Conservation (phyloP, 176 grass and related monocot genomes). For the Phragmites australis region DNA sequence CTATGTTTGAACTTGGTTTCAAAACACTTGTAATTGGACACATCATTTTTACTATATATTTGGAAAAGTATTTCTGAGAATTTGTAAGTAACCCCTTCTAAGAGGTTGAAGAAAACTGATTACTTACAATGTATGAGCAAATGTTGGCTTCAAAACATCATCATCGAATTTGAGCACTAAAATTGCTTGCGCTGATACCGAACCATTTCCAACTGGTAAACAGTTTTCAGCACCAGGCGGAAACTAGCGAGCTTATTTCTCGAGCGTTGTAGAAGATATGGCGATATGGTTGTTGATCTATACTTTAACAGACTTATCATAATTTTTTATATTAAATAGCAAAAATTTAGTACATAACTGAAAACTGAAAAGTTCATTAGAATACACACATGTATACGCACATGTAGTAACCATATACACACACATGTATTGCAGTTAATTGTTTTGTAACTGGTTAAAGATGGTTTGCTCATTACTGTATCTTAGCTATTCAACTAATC, state of each 20-base stretch:
- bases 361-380: not conserved
- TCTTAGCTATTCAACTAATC: constrained; percentile 29
- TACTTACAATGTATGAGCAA: not conserved
- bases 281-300: not conserved
- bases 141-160: not conserved
- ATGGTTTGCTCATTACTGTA: constrained; percentile 17
- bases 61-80: not conserved
- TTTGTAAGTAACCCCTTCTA: not conserved
- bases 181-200: not conserved
- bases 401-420: too few species aligned
- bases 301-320: not conserved
- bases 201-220: not conserved
- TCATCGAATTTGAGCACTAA: not conserved
- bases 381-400: too few species aligned
- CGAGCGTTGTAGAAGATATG: not conserved
- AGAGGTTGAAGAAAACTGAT: not conserved
- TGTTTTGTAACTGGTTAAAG: not conserved
- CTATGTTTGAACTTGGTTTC: not conserved
- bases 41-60: not conserved
- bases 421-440: too few species aligned
- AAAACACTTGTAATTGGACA: not conserved
- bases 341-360: not conserved
- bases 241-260: not conserved
- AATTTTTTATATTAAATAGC: not conserved
- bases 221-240: not conserved